Evolutionary conservation across 148 eudicot species (phyloP), one percentile per base, ranked within the genome.

Genomic region (Vaccinium corymbosum): DNA sequence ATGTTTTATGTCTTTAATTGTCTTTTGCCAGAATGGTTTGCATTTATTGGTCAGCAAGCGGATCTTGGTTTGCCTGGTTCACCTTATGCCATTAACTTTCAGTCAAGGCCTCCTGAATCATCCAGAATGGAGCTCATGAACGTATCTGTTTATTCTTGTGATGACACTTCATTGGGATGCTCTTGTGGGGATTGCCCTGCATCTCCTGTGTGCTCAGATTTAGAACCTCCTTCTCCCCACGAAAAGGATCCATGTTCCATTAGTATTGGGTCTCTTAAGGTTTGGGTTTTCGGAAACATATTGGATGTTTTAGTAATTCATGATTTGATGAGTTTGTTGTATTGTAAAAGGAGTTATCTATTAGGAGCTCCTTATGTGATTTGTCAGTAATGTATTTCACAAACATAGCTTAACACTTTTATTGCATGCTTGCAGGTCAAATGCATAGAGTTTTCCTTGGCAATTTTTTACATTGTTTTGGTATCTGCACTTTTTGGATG

Each of bases 171-270:
- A 51, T 84, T 93, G 81, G 93, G 96, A 49, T 93, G 96, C 88
- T 92, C 96, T 86, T 93, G 96, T 88, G 96, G 96, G 56, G 96
- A 93, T 82, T 93, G 96, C 81, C 96, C 96, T 83, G 83, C 89
- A 14, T 87, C 94, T 53, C 89, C 92, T 46, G 85, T 64, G 62
- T 93, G 96, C 88, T 89, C 96, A 55, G 83, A 85, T 68, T 83
- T 85, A 35, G 90, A 92, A 84, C 96, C 94, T 87, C 93, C 95
- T 86, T 87, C 89, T 88, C 90, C 94, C 59, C 87, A 75, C 83
- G 81, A 87, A 80, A 84, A 80, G 52, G 90, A 90, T 85, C 71
- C 88, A 73, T 93, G 96, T 88, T 87, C 89, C 35, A 61, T 93
- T 80, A 89, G 71, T 76, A 79, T 92, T 53, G 93, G 91, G 49